Base-by-base conservation (phyloP, 2,329 filamentous ascomycete genomes). In the Neocatenulostroma microsporum region DNA sequence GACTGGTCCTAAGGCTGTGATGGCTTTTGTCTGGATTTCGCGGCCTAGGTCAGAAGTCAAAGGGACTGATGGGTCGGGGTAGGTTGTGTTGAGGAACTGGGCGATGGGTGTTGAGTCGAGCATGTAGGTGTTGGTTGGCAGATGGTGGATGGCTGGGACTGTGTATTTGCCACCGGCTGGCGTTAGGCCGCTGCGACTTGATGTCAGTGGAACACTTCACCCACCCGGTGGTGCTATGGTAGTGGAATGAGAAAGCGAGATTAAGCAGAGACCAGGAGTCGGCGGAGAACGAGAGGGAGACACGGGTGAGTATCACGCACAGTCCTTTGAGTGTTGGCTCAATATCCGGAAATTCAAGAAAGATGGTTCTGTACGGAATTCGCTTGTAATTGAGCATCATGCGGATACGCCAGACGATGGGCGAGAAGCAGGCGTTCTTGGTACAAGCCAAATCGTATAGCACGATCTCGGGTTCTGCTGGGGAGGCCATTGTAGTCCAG, bases 371-470 rank as follows among this genome's bases (percentile, higher is more conserved):
- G 46, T 66, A 66, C 13, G 62, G 53, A 19, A 67, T 58, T 2
- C 51, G 31, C 47, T 67, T 67, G 35, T 65, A 67, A 44, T 66
- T 66, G 13, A 68, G 62, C 53, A 67, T 58, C 14, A 67, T 49
- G 37, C 64, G 62, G 44, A 64, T 64, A 17, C 33, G 33, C 33
- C 33, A 35, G 4, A 35, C 33, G 12, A 23, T 23, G 19, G 33
- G 33, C 5, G 33, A 35, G 33, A 35, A 35, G 23, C 33, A 35
- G 5, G 17, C 20, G 6, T 35, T 35, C 23, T 35, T 35, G 23
- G 13, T 35, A 18, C 23, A 26, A 4, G 33, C 33, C 15, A 35
- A 17, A 23, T 35, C 33, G 33, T 35, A 35, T 5, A 35, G 23
- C 7, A 35, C n/a, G 14, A 35, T 27, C 7, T 35, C 33, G 5